Base-by-base conservation (phyloP, 2,329 filamentous ascomycete genomes). In the Trichoderma brevicompactum region DNA sequence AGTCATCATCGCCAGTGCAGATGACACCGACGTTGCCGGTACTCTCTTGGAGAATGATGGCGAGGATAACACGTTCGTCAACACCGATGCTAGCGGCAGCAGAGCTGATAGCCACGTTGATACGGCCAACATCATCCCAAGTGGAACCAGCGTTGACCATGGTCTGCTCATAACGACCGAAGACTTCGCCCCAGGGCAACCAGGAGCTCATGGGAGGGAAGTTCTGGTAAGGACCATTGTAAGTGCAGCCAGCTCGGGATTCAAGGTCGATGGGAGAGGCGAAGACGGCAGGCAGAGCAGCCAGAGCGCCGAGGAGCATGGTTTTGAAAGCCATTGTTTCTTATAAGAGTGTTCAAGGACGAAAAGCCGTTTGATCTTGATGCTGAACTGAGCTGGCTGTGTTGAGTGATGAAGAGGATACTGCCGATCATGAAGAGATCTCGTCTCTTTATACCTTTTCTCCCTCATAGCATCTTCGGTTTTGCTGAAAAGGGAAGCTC, bases 121-220 rank as follows among this genome's bases (percentile, higher is more conserved):
- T 63, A 53, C 60, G 60, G 40, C 60, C 60, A 19, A 63, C 49
- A 54, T 63, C 60, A n/a, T 63, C 60, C 60, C 60, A 63, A 10
- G 23, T 63, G 13, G 40, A 46, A 12, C 60, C 60, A 15, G 49
- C 49, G 15, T 63, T 54, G 40, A 63, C 60, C 60, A 63, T 63
- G n/a, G 50, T n/a, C 60, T 63, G 60, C 40, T 63, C 40, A 34
- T 63, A 63, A n/a, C 13, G n/a, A 23, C 40, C 32, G 13, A 63
- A 63, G 17, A 54, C 48, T 2, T 13, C n/a, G 13, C 38, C 46
- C 60, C 60, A 63, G n/a, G 60, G 48, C 17, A 44, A n/a, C 60
- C 60, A 63, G 5, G 17, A 5, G 49, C 8, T 54, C 60, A 63
- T 63, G 8, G 49, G 32, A n/a, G 60, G 60, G 32, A 63, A 63